Percentiles rank a stretch among this genome's conserved stretches.
phyloP scores from a whole-genome alignment of 2,329 filamentous ascomycete genomes.

The Clarireedia sp. region DNA sequence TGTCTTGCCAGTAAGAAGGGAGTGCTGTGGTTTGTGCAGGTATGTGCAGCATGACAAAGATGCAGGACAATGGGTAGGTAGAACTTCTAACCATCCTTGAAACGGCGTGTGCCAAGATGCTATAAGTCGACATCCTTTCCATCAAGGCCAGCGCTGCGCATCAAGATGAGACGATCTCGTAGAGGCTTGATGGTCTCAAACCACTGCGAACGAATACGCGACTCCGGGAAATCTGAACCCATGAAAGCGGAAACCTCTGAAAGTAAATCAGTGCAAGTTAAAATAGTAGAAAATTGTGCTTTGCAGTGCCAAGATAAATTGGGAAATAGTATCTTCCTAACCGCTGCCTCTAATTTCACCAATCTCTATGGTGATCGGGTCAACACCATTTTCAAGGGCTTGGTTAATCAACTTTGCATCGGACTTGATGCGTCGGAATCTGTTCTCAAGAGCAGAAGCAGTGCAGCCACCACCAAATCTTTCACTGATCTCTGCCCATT shows the following conservation, averaged over 20 bases:
- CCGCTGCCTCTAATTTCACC: constrained; percentile 8
- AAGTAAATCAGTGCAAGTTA: not conserved
- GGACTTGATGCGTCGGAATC: constrained; percentile 34
- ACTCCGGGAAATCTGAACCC: not conserved
- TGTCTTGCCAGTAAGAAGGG: not conserved
- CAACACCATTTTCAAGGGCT: constrained; percentile 25
- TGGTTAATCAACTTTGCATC: constrained; percentile 32
- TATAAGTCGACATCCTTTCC: constrained; percentile 4
- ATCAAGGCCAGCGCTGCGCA: constrained; percentile 1
- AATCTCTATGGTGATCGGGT: constrained; percentile 30
- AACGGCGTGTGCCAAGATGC: not conserved
- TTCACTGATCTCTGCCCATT: constrained; percentile 13
- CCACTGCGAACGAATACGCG: not conserved
- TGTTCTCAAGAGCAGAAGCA: constrained; percentile 31
- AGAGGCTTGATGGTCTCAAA: constrained; percentile 6
- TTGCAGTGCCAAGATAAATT: not conserved
- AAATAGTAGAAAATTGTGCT: not conserved
- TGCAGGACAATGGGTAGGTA: not conserved
- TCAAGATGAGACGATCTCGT: constrained; percentile 1
- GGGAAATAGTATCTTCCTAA: not conserved
- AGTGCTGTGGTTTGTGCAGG: not conserved
- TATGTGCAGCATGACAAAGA: not conserved
- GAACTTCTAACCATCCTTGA: constrained; percentile 9
- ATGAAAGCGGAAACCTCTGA: not conserved
- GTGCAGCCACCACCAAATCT: constrained; percentile 31